Conservation (phyloP, 805 yeast genomes). For the Candida pseudoglaebosa region DNA sequence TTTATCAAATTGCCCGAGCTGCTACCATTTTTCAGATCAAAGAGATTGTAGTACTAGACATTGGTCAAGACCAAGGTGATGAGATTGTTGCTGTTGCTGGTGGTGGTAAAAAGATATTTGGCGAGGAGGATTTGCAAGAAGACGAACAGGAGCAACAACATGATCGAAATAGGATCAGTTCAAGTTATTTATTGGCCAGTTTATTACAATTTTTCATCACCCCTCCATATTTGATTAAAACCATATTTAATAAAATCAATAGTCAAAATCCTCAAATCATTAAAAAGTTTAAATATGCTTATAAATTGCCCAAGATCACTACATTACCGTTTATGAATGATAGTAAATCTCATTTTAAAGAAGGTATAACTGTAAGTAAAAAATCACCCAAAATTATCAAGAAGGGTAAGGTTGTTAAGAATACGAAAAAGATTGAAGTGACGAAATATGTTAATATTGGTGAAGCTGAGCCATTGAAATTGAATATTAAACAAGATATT, state of each 20-base stretch:
- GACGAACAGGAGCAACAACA: slow-evolving; percentile 11
- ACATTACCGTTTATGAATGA: slow-evolving; percentile 70
- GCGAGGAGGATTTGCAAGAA: slow-evolving; percentile 12
- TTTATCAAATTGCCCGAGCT: slow-evolving; percentile 76
- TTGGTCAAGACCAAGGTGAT: slow-evolving; percentile 27
- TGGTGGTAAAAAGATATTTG: slow-evolving; percentile 22
- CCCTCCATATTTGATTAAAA: slow-evolving; percentile 72
- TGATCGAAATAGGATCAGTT: slow-evolving; percentile 15
- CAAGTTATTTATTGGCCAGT: slow-evolving; percentile 54
- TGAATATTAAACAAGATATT: slow-evolving; percentile 51
- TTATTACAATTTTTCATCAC: slow-evolving; percentile 78
- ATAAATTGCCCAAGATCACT: slow-evolving; percentile 64
- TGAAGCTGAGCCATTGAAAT: slow-evolving; percentile 50
- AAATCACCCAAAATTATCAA: slow-evolving; percentile 34
- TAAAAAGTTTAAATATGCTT: slow-evolving; percentile 57
- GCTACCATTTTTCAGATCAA: slow-evolving; percentile 66
- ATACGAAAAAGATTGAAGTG: slow-evolving; percentile 39
- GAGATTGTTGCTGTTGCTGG: slow-evolving; percentile 16
- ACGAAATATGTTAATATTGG: slow-evolving; percentile 83
- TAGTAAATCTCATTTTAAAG: slow-evolving; percentile 43
- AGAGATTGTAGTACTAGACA: slow-evolving; percentile 70
- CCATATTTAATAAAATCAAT: slow-evolving; percentile 48
- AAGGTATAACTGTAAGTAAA: slow-evolving; percentile 57
- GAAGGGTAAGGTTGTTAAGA: slow-evolving; percentile 42
- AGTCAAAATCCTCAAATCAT: slow-evolving; percentile 19